Evolutionary conservation across 2,329 filamentous ascomycete species (phyloP), one percentile per base, ranked within the genome.

Genomic region (Cercospora beticola): DNA sequence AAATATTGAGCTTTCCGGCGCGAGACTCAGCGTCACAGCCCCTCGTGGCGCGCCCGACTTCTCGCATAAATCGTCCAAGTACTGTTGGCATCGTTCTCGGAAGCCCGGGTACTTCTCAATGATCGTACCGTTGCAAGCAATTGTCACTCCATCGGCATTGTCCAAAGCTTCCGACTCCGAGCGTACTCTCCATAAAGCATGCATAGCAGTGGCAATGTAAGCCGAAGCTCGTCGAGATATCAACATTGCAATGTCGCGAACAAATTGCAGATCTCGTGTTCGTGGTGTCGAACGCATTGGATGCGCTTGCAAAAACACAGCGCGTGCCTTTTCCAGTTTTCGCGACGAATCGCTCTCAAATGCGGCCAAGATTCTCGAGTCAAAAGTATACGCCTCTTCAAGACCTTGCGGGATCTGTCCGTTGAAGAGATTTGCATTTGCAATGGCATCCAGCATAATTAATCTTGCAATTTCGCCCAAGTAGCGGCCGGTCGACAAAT

Each of bases 71-170:
- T 83, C 81, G 74, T 92, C 83, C 58, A 94, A 80, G 73, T 88
- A 88, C 5, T 77, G 77, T 77, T 94, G 91, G 74, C 89, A 89
- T 52, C 81, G 83, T 33, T 79, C 79, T 23, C 86, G 82, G 78
- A 93, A 94, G 7, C 83, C 82, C 0, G 92, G 91, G 76, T 94
- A 94, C 74, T 90, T 89, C 79, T 94, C 91, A 62, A 94, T 89
- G 61, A 94, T 90, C 30, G 89, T 91, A 56, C 92, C 92, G 76
- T 92, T 93, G 79, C 90, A 94, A 3, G 90, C 90, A n/a, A 94
- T 82, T 49, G 82, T 81, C 63, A 83, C 78, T 68, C 76, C 78
- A 23, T 77, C 80, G 7, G 77, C 77, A 3, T 71, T 67, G 49
- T 76, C 73, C 12, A 82, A 64, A 12, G 78, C 82, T 71, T 88